These are phyloP conservation scores for Cutaneotrichosporon arboriforme DNA, from an alignment of 1,284 basidiomycete species.

Conservation along the genomic window DNA sequence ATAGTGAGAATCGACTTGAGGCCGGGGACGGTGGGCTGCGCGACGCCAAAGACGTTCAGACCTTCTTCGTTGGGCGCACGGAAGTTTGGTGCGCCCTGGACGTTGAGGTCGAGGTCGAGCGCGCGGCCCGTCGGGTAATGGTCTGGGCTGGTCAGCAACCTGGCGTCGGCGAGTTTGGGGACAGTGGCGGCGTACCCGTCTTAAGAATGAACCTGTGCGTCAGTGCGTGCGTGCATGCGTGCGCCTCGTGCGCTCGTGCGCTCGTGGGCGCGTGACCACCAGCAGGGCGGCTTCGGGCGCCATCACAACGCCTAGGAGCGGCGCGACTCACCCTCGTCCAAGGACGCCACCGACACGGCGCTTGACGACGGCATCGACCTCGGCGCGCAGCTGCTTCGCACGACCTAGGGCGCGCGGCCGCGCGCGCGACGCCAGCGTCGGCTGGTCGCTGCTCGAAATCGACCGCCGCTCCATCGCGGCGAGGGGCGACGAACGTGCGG, in stretches of 20 bases:
- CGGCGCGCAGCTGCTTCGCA: slow-evolving; percentile 33
- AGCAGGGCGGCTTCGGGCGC: background rate
- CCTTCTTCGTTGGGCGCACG: slow-evolving; percentile 68
- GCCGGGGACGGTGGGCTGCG: slow-evolving; percentile 91
- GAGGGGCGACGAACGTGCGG: slow-evolving; percentile 11
- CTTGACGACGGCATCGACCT: slow-evolving; percentile 64
- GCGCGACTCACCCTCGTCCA: slow-evolving; percentile 56
- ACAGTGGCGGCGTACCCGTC: slow-evolving; percentile 53
- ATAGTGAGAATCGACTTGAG: slow-evolving; percentile 86
- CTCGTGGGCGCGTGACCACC: no score
- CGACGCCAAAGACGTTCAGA: slow-evolving; percentile 85
- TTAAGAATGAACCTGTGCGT: slow-evolving; percentile 69
- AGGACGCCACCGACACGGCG: slow-evolving; percentile 81
- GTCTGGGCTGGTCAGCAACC: slow-evolving; percentile 52
- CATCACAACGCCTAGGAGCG: background rate
- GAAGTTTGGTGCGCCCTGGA: slow-evolving; percentile 92
- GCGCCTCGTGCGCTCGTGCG: no score
- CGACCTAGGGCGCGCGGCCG: slow-evolving; percentile 24
- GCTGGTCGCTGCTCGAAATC: background rate
- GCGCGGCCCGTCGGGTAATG: slow-evolving; percentile 81
- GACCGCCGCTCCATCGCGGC: background rate
- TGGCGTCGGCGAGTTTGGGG: no score
- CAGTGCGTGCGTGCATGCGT: slow-evolving; percentile 2
- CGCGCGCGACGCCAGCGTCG: background rate
- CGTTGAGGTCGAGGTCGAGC: slow-evolving; percentile 81